These are phyloP conservation scores for Fusarium burgessii DNA, from an alignment of 2,329 filamentous ascomycete species.

Conservation along the genomic window DNA sequence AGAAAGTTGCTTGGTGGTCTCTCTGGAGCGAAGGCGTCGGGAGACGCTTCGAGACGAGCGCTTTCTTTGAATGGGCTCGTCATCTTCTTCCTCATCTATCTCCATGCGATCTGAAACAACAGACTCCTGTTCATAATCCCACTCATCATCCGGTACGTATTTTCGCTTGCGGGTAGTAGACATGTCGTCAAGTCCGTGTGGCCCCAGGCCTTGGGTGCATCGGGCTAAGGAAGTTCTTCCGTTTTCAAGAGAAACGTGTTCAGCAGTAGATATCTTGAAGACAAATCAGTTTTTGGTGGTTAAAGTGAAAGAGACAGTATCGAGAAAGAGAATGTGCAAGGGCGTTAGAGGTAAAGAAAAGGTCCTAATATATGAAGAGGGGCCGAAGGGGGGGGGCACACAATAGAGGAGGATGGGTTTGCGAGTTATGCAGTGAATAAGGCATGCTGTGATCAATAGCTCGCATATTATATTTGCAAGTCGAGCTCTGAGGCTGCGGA, in stretches of 20 bases:
- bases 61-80: constrained; percentile 17
- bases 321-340: background rate
- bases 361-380: constrained; percentile 6
- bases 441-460: constrained; percentile 12
- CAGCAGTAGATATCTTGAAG: constrained; percentile 48
- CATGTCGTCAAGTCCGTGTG: constrained; percentile 35
- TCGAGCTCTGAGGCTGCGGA: background rate
- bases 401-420: constrained; percentile 26
- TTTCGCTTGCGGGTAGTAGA: constrained; percentile 49
- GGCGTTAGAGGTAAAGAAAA: background rate
- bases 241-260: constrained; percentile 50
- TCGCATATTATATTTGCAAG: background rate
- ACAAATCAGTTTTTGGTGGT: constrained; percentile 32
- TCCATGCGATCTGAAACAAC: constrained; percentile 46
- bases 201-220: constrained; percentile 32
- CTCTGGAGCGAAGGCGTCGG: constrained; percentile 45
- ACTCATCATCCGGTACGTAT: constrained; percentile 45
- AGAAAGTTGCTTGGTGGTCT: constrained; percentile 39
- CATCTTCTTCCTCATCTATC: constrained; percentile 43
- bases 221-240: constrained; percentile 48
- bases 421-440: constrained; percentile 40
- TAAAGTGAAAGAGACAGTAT: background rate
- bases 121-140: constrained; percentile 45
- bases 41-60: constrained; percentile 17
- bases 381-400: constrained; percentile 24